phyloP scores from a whole-genome alignment of 768 basidiomycete species.

The Hypholoma sublateritium region DNA sequence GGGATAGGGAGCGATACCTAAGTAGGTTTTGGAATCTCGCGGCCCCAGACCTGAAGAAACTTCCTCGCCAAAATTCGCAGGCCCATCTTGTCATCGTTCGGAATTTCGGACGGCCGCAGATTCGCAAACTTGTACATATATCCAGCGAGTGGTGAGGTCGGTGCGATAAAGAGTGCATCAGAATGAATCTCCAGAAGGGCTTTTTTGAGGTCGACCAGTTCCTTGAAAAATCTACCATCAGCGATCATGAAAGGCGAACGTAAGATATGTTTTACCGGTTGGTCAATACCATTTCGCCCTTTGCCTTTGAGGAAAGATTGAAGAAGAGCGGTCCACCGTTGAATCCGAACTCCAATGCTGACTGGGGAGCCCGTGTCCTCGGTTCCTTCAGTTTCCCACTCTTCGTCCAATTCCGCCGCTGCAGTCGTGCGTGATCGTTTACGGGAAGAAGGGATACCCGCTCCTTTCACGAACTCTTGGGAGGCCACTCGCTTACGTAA shows the following conservation, averaged over 20 bases:
- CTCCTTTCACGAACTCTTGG: too few relatives aligned
- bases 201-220: neutral
- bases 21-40: neutral
- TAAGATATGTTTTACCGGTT: neutral
- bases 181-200: neutral
- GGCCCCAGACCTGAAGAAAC: neutral
- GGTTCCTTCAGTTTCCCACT: neutral
- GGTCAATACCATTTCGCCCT: neutral
- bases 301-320: neutral
- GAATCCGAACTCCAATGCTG: neutral
- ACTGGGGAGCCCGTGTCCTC: too few relatives aligned
- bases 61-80: neutral
- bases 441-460: too few relatives aligned
- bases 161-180: neutral
- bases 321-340: constrained; percentile 1
- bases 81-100: neutral
- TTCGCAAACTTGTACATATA: neutral
- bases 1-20: neutral
- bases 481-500: too few relatives aligned
- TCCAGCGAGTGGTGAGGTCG: neutral
- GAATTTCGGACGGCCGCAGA: neutral
- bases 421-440: neutral
- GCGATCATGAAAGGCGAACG: neutral
- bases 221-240: neutral
- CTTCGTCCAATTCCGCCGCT: neutral